phyloP scores from a whole-genome alignment of 208 protist species.

The Wallacemonas sp. region DNA sequence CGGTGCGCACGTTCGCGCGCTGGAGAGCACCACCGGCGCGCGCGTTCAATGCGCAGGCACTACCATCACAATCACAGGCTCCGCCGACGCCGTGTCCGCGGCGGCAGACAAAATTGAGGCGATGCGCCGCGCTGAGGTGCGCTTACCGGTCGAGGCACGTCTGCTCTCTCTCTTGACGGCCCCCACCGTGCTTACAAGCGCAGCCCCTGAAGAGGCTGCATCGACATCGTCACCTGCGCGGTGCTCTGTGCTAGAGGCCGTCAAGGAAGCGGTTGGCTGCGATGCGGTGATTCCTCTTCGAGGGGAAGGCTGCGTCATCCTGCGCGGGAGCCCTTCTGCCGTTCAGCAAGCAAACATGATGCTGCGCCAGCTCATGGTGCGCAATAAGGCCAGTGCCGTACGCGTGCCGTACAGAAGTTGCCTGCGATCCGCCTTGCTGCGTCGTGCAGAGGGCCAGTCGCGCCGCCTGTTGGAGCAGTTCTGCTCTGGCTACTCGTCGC shows the following conservation, averaged over 20 bases:
- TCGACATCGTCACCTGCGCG: too few species aligned
- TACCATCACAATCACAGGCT: slow-evolving; percentile 33
- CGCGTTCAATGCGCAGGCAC: slow-evolving; percentile 29
- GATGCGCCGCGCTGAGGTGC: slow-evolving; percentile 32
- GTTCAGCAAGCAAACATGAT: slow-evolving; percentile 32
- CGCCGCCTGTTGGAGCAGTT: slow-evolving; percentile 32
- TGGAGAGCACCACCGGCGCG: slow-evolving; percentile 40
- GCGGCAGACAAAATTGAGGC: slow-evolving; percentile 28
- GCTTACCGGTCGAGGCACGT: slow-evolving; percentile 23
- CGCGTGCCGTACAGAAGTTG: slow-evolving; percentile 32
- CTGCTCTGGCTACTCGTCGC: slow-evolving; percentile 18
- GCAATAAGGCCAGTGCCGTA: slow-evolving; percentile 24
- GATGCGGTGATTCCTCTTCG: slow-evolving; percentile 33
- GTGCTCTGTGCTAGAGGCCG: slow-evolving; percentile 42
- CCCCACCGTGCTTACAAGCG: slow-evolving; percentile 19
- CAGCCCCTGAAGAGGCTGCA: not conserved
- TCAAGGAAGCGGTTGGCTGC: slow-evolving; percentile 36
- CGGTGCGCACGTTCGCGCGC: slow-evolving; percentile 31
- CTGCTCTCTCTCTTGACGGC: slow-evolving; percentile 36
- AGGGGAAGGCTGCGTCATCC: slow-evolving; percentile 36
- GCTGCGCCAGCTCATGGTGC: slow-evolving; percentile 42
- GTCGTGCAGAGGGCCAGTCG: slow-evolving; percentile 9
- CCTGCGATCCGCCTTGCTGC: slow-evolving; percentile 30
- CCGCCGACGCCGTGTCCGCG: slow-evolving; percentile 24
- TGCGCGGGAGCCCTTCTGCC: slow-evolving; percentile 32